Evolutionary conservation across 1,284 basidiomycete genomes (phyloP).

Genomic region (Microbotryum saponariae): DNA sequence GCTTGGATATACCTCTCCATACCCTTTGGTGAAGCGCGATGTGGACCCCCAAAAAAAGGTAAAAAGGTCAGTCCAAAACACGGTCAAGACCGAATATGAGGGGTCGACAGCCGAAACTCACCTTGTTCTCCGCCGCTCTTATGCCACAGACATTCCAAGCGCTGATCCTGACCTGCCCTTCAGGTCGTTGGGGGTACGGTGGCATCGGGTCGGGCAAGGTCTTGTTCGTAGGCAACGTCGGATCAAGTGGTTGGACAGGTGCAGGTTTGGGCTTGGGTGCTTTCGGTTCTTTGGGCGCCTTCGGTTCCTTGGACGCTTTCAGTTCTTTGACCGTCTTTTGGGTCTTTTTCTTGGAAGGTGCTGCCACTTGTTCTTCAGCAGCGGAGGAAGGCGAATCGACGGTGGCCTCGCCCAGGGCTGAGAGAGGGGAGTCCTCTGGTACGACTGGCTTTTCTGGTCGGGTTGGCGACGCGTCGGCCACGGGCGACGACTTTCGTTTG

Average conservation of each 20-base stretch:
- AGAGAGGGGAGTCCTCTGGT: background rate
- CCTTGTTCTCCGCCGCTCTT: slow-evolving; percentile 34
- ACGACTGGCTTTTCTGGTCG: background rate
- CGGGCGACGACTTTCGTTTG: background rate
- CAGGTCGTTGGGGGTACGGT: slow-evolving; percentile 11
- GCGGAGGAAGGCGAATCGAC: no score
- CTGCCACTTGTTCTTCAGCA: background rate
- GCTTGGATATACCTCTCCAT: slow-evolving; percentile 71
- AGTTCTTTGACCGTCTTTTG: slow-evolving; percentile 5
- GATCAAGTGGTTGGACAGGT: slow-evolving; percentile 34
- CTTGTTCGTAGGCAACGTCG: slow-evolving; percentile 32
- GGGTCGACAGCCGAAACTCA: background rate
- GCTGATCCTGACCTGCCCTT: slow-evolving; percentile 22
- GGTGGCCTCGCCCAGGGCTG: no score
- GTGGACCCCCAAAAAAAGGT: background rate
- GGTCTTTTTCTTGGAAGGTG: slow-evolving; percentile 22
- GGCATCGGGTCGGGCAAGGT: slow-evolving; percentile 31
- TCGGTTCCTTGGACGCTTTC: no score
- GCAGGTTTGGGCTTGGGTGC: slow-evolving; percentile 2
- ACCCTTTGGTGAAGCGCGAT: slow-evolving; percentile 49
- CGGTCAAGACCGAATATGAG: no score
- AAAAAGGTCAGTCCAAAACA: background rate
- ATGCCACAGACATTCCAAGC: slow-evolving; percentile 35
- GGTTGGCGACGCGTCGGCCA: background rate
- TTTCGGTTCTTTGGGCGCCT: no score